phyloP scores from a whole-genome alignment of 1,284 basidiomycete genomes.

The Boletellus deceptivus region DNA sequence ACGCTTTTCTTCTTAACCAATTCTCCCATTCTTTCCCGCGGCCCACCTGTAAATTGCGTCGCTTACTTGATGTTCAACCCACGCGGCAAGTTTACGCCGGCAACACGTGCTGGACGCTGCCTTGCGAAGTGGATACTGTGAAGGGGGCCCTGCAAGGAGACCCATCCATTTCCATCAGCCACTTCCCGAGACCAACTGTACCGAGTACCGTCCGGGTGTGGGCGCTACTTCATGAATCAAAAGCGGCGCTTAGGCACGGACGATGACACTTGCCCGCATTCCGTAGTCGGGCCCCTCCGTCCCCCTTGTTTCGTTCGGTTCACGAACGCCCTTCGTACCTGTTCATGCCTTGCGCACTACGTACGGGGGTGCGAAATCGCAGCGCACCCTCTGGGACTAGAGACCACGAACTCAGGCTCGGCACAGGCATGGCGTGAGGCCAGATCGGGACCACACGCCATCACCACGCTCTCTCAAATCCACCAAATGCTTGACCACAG shows the following conservation, averaged over 20 bases:
- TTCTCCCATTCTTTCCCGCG: no score
- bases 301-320: background rate
- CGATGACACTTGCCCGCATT: conserved; percentile 66
- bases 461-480: background rate
- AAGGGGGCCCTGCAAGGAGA: conserved; percentile 66
- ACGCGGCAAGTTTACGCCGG: no score
- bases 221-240: conserved; percentile 60
- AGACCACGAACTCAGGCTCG: background rate
- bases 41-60: no score
- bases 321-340: background rate
- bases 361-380: conserved; percentile 43
- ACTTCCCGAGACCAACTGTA: conserved; percentile 26
- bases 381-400: conserved; percentile 42
- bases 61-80: conserved; percentile 76
- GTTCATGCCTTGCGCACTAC: background rate
- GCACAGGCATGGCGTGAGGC: background rate
- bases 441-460: background rate
- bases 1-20: no score
- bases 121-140: conserved; percentile 65
- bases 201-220: background rate
- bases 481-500: background rate
- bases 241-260: conserved; percentile 68
- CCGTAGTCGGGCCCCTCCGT: conserved; percentile 63
- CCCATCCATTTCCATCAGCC: conserved; percentile 46
- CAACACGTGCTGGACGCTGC: conserved; percentile 70